Evolutionary conservation across 495 filamentous ascomycete species (phyloP), one percentile per base, ranked within the genome.

Genomic region (Talaromyces thailandensis): DNA sequence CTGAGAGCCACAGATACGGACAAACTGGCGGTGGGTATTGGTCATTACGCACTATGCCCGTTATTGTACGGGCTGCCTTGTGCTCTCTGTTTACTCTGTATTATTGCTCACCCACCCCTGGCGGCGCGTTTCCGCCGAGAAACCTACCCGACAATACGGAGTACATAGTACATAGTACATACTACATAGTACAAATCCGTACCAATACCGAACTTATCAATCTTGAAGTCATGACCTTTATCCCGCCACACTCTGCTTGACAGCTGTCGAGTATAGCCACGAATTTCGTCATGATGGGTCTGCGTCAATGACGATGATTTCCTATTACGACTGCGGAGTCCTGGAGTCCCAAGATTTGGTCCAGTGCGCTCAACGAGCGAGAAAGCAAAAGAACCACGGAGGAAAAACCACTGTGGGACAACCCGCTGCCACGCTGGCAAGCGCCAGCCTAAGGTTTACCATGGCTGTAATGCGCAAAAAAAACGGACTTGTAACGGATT

Each of bases 341-440:
- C 52, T 35, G 21, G 6, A 35, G 4, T 35, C 31, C 11, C 21
- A 12, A 16, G 55, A 16, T 29, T 23, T 5, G 35, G 50, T 23
- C 23, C 51, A 57, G 52, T 26, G 48, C 48, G 48, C 48, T 24
- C 48, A 14, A 18, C 6, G 29, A 37, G 16, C 56, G 21, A 56
- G 25, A 26, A 26, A 18, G 31, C 35, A 12, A 50, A 58, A 35
- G 35, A 37, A 14, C 32, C 53, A 56, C n/a, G 9, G 32, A 35
- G 43, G 43, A 23, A 31, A 48, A 23, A 16, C 25, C 40, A 28
- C 28, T 31, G 59, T 61, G 59, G 59, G 59, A 61, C 59, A 61
- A 45, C 24, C 62, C 55, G 53, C 62, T 63, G 62, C 62, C 62
- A 63, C 62, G 62, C 55, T 63, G 62, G 62, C 62, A 63, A 63